Base-by-base conservation (phyloP, 352 stramenopile species). In the Phytophthora capsici region DNA sequence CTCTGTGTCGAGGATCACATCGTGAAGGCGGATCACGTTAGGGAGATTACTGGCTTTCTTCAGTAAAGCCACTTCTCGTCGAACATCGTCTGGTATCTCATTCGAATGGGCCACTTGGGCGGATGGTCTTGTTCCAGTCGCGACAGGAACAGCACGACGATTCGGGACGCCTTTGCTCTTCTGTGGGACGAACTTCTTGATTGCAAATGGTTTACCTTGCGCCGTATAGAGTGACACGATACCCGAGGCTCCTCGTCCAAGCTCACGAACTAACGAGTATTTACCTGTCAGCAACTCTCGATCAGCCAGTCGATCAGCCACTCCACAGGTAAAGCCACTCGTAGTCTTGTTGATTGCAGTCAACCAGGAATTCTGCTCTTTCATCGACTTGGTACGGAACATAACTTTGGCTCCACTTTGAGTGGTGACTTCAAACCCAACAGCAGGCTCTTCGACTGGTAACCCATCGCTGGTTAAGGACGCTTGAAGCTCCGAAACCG, bases 161-260 rank as follows among this genome's bases (percentile, higher is more conserved):
- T 90, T 88, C 13, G 77, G 82, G 2, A 84, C 63, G 1, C 66
- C 66, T 34, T 82, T 80, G 14, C 70, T 73, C 36, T 91, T 91
- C 41, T 79, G 75, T 14, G 78, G 72, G 6, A 88, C 56, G 20
- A 89, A 86, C 38, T 91, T 91, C 60, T 91, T 91, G 63, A 91
- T 77, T 13, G 80, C 80, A 48, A 77, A 90, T 12, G 83, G 83
- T 20, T 73, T 80, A 1, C 80, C 85, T 60, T 90, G 80, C 64
- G 74, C 88, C 16, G 83, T 91, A 50, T 90, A 91, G 17, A 93
- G 64, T 3, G 77, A 91, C 6, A 91, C 85, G 8, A 91, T 75
- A 1, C 85, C 85, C 5, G 85, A 85, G 3, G 85, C 80, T 16
- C 85, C 82, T 19, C 85, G 78, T 2, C 85, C 85, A n/a, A 91